phyloP scores from a whole-genome alignment of 1,139 yeast genomes.

The Yamadazyma buinensis region DNA sequence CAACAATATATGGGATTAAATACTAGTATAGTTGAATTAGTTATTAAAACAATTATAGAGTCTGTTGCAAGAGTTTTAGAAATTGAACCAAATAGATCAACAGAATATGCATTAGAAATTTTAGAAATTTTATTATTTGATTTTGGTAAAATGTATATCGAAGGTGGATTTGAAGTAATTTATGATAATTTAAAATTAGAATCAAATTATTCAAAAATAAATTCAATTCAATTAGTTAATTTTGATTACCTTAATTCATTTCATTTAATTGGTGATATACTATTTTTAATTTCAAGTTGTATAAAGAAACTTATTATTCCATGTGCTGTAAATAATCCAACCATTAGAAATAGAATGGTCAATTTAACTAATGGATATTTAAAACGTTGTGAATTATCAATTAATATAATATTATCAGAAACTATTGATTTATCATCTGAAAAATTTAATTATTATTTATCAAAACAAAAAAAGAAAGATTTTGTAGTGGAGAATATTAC shows the following conservation, averaged over 20 bases:
- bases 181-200: constrained; percentile 41
- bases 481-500: constrained; percentile 40
- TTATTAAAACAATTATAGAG: constrained; percentile 73
- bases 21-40: constrained; percentile 52
- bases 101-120: constrained; percentile 62
- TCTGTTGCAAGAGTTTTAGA: constrained; percentile 77
- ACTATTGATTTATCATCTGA: constrained; percentile 48
- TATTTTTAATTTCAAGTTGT: constrained; percentile 66
- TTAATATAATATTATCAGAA: constrained; percentile 63
- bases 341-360: constrained; percentile 60
- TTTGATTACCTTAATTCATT: constrained; percentile 50
- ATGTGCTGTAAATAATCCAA: constrained; percentile 60
- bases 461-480: constrained; percentile 37
- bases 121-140: constrained; percentile 66
- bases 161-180: constrained; percentile 70
- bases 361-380: constrained; percentile 66
- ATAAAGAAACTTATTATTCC: constrained; percentile 72
- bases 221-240: constrained; percentile 24
- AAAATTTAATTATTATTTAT: constrained; percentile 46
- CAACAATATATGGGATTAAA: constrained; percentile 32
- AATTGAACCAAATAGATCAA: constrained; percentile 59
- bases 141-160: constrained; percentile 71
- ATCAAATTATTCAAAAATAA: constrained; percentile 19
- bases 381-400: constrained; percentile 62
- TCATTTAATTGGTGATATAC: constrained; percentile 56